Evolutionary conservation across 306 rosid species (phyloP), one percentile per base, ranked within the genome.

Genomic region (Inga laurina): DNA sequence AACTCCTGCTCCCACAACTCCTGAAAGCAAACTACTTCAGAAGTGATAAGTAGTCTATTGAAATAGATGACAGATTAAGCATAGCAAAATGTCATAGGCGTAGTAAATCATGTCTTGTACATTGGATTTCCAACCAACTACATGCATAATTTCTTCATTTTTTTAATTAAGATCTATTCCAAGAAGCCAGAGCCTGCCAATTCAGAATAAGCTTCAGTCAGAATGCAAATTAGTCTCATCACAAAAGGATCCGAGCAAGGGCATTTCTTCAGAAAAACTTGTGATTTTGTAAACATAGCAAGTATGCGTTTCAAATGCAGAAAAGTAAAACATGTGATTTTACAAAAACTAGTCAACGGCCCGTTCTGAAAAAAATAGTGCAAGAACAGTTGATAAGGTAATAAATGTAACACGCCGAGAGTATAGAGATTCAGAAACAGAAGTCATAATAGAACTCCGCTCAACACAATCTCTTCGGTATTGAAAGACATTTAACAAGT

Each of bases 21-120:
- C 98, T 97, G 97, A 86, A 91, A 97, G 85, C 91, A 89, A 88
- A 87, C 97, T 94, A 92, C 90, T 86, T 82, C 82, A 84, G 76
- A 89, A 85, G 82, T 84, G 85, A 90, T 83, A 90, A 88, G 89
- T 77, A 91, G 59, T 61, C 59, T 46, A 22, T 45, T 14, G 37
- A 72, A 46, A 72, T 46, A 72, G 57, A 18, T 72, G 1, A 24
- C 54, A 46, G 22, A 46, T 46, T 72, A 76, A 51, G 49, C 37
- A 61, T 11, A 76, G 34, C 70, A 79, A 78, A 73, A 78, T 3
- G 72, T 41, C 79, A 44, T 57, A 21, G 56, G 65, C 78, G 74
- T 69, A 30, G 81, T 7, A 79, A 75, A 74, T 62, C 75, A n/a
- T 37, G 51, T 65, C 81, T 74, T 11, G 12, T 32, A 10, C 18